Conservation (phyloP, 2,329 filamentous ascomycete species). For the Blastomyces gilchristii region DNA sequence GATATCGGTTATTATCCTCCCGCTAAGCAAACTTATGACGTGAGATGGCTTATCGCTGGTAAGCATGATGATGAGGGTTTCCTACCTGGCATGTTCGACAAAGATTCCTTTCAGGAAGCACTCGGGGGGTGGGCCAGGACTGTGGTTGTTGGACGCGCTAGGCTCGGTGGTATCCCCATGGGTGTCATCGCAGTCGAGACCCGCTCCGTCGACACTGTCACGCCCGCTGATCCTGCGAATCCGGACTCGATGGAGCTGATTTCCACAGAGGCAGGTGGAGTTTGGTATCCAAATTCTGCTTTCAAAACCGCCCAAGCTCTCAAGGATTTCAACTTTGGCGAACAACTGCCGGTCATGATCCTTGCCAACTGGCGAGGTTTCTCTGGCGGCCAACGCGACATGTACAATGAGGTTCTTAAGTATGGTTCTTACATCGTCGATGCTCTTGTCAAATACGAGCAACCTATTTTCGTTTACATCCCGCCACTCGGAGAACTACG, state of each 20-base stretch:
- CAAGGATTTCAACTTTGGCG: conserved; percentile 97
- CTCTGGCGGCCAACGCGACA: conserved; percentile 97
- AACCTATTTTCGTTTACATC: conserved; percentile 98
- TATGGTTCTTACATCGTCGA: conserved; percentile 99
- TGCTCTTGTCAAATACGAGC: conserved; percentile 94
- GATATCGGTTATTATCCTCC: conserved; percentile 73
- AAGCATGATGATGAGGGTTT: conserved; percentile 72
- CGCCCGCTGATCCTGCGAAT: conserved; percentile 92
- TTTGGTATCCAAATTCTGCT: conserved; percentile 99
- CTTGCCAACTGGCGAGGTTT: conserved; percentile 99
- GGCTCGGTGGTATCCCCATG: conserved; percentile 92
- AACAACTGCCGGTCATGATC: conserved; percentile 97
- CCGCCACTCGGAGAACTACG: conserved; percentile 92
- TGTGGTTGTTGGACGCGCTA: conserved; percentile 90
- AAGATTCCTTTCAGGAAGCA: conserved; percentile 90
- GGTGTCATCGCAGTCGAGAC: conserved; percentile 97
- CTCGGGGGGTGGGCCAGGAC: conserved; percentile 96
- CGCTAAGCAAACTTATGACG: conserved; percentile 79
- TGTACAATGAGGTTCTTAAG: conserved; percentile 99
- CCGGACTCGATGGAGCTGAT: conserved; percentile 97
- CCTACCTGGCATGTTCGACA: conserved; percentile 87
- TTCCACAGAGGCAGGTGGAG: conserved; percentile 87
- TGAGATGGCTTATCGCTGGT: conserved; percentile 84
- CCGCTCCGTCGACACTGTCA: conserved; percentile 91
- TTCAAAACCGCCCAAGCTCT: conserved; percentile 99